phyloP scores from a whole-genome alignment of 805 yeast species.

The Saccharomycopsis fermentans region DNA sequence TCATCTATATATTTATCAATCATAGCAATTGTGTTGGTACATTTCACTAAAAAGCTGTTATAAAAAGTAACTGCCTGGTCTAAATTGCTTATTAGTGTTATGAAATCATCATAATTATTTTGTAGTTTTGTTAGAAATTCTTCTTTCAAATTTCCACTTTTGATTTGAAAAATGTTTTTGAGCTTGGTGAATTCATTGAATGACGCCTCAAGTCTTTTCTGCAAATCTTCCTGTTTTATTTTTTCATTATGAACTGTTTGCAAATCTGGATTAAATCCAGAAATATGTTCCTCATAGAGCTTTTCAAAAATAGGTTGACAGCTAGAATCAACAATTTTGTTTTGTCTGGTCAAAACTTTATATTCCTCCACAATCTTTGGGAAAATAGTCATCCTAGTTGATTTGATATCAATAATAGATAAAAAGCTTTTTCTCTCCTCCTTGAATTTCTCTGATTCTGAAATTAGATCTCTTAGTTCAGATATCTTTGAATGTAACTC shows the following conservation, averaged over 20 bases:
- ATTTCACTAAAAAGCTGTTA: slow-evolving; percentile 42
- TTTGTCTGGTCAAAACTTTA: slow-evolving; percentile 22
- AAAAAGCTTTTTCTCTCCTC: slow-evolving; percentile 32
- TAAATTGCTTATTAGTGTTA: slow-evolving; percentile 49
- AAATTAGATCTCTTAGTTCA: slow-evolving; percentile 29
- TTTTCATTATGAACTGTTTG: slow-evolving; percentile 35
- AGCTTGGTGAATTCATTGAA: slow-evolving; percentile 24
- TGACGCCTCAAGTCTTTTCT: slow-evolving; percentile 29
- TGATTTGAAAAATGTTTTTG: slow-evolving; percentile 16
- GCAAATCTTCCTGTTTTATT: slow-evolving; percentile 29
- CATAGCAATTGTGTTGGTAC: slow-evolving; percentile 34
- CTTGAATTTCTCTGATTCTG: slow-evolving; percentile 21
- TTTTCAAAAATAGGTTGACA: slow-evolving; percentile 26
- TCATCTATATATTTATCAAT: slow-evolving; percentile 42
- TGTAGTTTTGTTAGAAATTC: slow-evolving; percentile 23
- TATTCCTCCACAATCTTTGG: slow-evolving; percentile 44
- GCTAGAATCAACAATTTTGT: not conserved
- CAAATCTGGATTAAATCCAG: slow-evolving; percentile 41
- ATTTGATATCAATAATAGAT: slow-evolving; percentile 34
- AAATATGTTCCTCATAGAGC: slow-evolving; percentile 34
- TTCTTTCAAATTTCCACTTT: slow-evolving; percentile 21
- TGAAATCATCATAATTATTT: slow-evolving; percentile 28
- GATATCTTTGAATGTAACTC: slow-evolving; percentile 24
- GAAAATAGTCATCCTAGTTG: slow-evolving; percentile 38
- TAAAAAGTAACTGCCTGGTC: slow-evolving; percentile 67